Base-by-base conservation (phyloP, 2,329 filamentous ascomycete genomes). In the Cladobotryum protrusum region DNA sequence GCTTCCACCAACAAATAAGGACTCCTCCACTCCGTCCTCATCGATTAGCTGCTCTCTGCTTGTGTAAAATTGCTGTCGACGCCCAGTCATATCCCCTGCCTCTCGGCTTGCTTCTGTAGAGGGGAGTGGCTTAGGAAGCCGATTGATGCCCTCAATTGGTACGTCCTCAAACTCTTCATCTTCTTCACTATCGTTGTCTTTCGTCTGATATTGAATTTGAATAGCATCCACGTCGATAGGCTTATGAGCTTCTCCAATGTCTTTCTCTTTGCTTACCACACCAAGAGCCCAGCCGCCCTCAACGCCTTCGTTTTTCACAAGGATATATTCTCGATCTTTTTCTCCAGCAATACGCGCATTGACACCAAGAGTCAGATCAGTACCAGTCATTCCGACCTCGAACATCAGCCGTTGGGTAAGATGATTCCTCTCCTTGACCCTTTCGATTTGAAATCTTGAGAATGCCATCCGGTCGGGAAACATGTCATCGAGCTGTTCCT, bases 401-500 rank as follows among this genome's bases (percentile, higher is more conserved):
- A 89, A 82, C 93, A 99, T 99, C 50, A 99, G 72, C 36, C 92
- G 79, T 64, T 99, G 93, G 0, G 95, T 99, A 29, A 99, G 77
- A 55, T 96, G 87, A 61, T 99, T 99, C 45, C 95, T 79, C 70
- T 99, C 92, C 57, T 79, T 82, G 11, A 97, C 95, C 51, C 93
- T 78, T 64, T 97, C 93, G 51, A 99, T 96, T 67, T 99, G 93
- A 62, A 99, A 99, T 54, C 79, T 86, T 1, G 91, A 96, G 63
- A 99, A 99, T 1, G 86, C 93, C 90, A 99, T 96, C 20, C 93
- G 83, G 65, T 99, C 87, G 0, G 93, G 92, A 64, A 99, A 99
- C 93, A 99, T 99, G 42, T 78, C 81, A 58, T 97, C 91, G 13
- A 99, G 71, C 68, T 99, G 93, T 56, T 99, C 92, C 67, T 97